A percentile compares a stretch with the other conserved stretches of the same genome.
Evolutionary conservation across 306 rosid genomes (phyloP).

Genomic region (Rubus parviflorus): DNA sequence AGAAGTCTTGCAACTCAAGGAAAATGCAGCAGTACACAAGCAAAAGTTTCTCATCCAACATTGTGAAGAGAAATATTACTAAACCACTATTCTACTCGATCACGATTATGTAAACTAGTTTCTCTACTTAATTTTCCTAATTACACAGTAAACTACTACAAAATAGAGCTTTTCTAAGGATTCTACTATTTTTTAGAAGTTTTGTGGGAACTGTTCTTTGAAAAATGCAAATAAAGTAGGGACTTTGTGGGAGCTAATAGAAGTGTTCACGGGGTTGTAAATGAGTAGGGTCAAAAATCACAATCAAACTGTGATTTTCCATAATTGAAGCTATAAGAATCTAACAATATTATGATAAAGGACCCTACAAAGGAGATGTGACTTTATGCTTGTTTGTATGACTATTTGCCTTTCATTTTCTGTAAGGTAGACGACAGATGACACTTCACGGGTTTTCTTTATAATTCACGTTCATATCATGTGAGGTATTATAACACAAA

Average conservation of each 20-base stretch:
- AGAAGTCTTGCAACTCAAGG: neutral
- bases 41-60: neutral
- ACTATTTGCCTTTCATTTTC: neutral
- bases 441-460: constrained; percentile 20
- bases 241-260: neutral
- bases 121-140: no score
- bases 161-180: no score
- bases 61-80: neutral
- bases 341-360: neutral
- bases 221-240: no score
- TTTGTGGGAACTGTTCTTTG: neutral
- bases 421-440: constrained; percentile 3
- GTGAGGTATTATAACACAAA: neutral
- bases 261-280: neutral
- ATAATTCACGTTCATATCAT: neutral
- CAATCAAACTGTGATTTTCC: neutral
- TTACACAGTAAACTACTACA: no score
- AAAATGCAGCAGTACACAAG: neutral
- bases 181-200: no score
- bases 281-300: neutral
- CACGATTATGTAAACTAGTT: no score
- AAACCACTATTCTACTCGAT: no score
- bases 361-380: constrained; percentile 1
- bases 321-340: neutral
- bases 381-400: neutral